phyloP scores from a whole-genome alignment of 176 grass and related monocot species.

The Paspalum vaginatum region DNA sequence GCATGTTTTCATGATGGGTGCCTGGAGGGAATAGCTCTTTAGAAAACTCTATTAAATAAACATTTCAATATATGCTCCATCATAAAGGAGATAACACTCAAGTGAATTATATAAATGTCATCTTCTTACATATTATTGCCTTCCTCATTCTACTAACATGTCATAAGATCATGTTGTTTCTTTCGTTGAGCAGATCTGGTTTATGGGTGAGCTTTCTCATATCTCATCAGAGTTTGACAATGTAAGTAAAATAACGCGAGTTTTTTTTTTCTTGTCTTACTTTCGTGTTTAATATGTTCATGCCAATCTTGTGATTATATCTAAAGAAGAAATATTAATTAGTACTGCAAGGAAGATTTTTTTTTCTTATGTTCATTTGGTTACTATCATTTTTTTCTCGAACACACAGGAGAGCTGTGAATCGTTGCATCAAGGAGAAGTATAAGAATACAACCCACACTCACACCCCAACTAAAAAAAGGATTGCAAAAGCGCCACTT shows the following conservation, averaged over 20 bases:
- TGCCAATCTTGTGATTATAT: slow-evolving; percentile 14
- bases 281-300: slow-evolving; percentile 37
- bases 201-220: slow-evolving; percentile 99
- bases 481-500: too few species aligned
- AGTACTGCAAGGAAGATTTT: slow-evolving; percentile 33
- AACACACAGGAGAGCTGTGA: too few species aligned
- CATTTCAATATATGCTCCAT: slow-evolving; percentile 5
- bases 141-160: slow-evolving; percentile 20
- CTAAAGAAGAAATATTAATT: slow-evolving; percentile 37
- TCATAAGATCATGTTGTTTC: slow-evolving; percentile 46
- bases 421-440: too few species aligned
- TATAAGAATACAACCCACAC: too few species aligned
- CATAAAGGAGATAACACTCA: slow-evolving; percentile 27
- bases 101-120: slow-evolving; percentile 21
- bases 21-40: not conserved
- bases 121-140: slow-evolving; percentile 19
- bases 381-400: slow-evolving; percentile 1
- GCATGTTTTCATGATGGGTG: not conserved
- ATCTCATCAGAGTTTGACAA: slow-evolving; percentile 92
- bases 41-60: not conserved
- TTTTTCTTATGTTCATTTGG: slow-evolving; percentile 19
- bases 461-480: too few species aligned
- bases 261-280: slow-evolving; percentile 21
- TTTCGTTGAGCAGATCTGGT: slow-evolving; percentile 79
- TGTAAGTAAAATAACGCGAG: slow-evolving; percentile 61